phyloP scores from a whole-genome alignment of 768 basidiomycete species.

The Boletus huronensis region DNA sequence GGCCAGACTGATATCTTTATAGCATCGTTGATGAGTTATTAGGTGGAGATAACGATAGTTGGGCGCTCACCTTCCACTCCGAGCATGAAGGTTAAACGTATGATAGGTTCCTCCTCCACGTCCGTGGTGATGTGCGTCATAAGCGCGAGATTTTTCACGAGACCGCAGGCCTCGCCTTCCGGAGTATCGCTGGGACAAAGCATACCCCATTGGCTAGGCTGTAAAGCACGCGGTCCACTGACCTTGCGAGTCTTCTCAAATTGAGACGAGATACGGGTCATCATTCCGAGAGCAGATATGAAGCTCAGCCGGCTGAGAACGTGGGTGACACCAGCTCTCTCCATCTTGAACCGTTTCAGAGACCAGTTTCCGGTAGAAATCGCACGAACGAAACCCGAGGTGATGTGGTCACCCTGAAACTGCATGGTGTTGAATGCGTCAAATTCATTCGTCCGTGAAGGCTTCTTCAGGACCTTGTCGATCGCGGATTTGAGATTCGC shows the following conservation, averaged over 20 bases:
- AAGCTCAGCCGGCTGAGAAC: constrained; percentile 93
- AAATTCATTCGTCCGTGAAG: constrained; percentile 89
- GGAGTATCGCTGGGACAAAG: constrained; percentile 98
- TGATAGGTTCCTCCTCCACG: constrained; percentile 92
- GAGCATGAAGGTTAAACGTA: constrained; percentile 87
- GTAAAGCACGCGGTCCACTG: constrained; percentile 92
- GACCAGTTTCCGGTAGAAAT: constrained; percentile 99
- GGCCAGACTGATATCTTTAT: constrained; percentile 78
- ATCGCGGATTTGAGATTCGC: constrained; percentile 91
- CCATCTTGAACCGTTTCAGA: constrained; percentile 98
- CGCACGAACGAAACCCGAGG: constrained; percentile 91
- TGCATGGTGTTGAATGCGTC: constrained; percentile 94
- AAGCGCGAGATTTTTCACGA: constrained; percentile 96
- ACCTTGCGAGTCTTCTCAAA: constrained; percentile 99
- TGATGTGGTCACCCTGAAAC: constrained; percentile 95
- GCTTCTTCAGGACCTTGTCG: constrained; percentile 96
- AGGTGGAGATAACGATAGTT: constrained; percentile 7
- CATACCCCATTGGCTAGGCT: constrained; percentile 99
- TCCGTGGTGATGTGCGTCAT: constrained; percentile 99
- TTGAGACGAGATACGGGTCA: constrained; percentile 98
- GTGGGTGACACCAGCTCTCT: constrained; percentile 96
- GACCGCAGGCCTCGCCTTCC: constrained; percentile 97
- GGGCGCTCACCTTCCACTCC: constrained; percentile 81
- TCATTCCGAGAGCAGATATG: constrained; percentile 98
- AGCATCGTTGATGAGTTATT: constrained; percentile 12